Percentiles rank a stretch among this genome's conserved stretches.
These are phyloP conservation scores for Physcomitrium patens DNA, from an alignment of 225 moss, liverwort and hornwort species.

Conservation along the genomic window DNA sequence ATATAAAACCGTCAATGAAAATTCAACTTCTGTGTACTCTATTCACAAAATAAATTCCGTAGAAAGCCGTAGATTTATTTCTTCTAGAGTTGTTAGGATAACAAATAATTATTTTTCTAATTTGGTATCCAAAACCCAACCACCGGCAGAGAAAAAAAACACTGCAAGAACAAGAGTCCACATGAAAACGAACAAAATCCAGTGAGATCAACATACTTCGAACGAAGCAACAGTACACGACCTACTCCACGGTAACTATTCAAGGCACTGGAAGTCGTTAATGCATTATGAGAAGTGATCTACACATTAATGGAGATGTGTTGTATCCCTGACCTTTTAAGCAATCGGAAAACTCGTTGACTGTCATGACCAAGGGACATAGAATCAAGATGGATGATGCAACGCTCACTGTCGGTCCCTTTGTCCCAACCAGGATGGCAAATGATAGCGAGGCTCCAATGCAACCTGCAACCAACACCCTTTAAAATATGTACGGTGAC, in stretches of 20 bases:
- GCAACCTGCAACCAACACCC: slow-evolving; percentile 59
- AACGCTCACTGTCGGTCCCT: slow-evolving; percentile 52
- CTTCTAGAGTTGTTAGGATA: not conserved
- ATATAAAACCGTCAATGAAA: slow-evolving; percentile 25
- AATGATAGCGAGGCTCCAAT: slow-evolving; percentile 96
- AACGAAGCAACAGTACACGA: slow-evolving; percentile 1
- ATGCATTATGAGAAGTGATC: not conserved
- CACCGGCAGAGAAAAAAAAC: slow-evolving; percentile 11
- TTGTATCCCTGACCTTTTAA: slow-evolving; percentile 56
- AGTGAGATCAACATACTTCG: not conserved
- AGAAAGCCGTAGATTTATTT: not conserved
- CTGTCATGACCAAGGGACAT: slow-evolving; percentile 92
- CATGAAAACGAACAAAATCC: not conserved
- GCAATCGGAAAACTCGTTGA: slow-evolving; percentile 66
- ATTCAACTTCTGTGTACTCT: slow-evolving; percentile 27
- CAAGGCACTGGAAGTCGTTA: slow-evolving; percentile 6
- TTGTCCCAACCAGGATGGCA: slow-evolving; percentile 59
- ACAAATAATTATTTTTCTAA: not conserved
- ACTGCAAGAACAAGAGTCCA: slow-evolving; percentile 11
- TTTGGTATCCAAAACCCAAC: slow-evolving; percentile 14
- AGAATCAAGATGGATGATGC: slow-evolving; percentile 92
- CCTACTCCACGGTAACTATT: slow-evolving; percentile 19
- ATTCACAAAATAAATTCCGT: not conserved
- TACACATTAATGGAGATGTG: slow-evolving; percentile 6
- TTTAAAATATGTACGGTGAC: slow-evolving; percentile 24